Base-by-base conservation (phyloP, 2,329 filamentous ascomycete species). In the Penicillium verrucosum region DNA sequence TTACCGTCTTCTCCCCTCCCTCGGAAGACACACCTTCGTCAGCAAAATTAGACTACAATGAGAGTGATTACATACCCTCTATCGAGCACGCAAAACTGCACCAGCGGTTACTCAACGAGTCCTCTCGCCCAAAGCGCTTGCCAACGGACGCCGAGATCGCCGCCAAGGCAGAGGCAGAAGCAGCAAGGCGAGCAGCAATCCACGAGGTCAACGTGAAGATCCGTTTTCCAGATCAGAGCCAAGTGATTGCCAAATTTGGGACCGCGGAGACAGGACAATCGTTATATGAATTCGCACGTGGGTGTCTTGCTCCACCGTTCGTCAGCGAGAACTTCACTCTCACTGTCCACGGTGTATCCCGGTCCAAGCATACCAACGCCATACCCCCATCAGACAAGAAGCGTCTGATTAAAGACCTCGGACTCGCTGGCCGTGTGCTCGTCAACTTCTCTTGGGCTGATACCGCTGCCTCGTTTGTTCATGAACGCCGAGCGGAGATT, bases 151-250 rank as follows among this genome's bases (percentile, higher is more conserved):
- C 84, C 34, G 93, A 97, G 70, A 79, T 95, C 11, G 87, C 86
- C 36, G 86, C 87, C 25, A 85, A 86, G 62, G 86, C 85, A 34
- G 80, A 83, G 5, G 86, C 84, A 23, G 85, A 87, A 51, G 82
- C 84, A 45, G 85, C 86, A 30, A 87, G 81, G 60, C 77, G 92
- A 1, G 82, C 86, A 5, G 81, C 83, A 5, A 81, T 92, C 58
- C 85, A 83, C 49, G 83, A 84, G 32, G 83, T 96, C 32, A 82
- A 85, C 29, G 81, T 97, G 61, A 91, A 89, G 62, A 83, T 97
- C 47, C 88, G 92, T 27, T 92, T 97, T 65, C 93, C 93, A 0
- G 92, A 97, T 70, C 89, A 92, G 65, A 89, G 86, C 56, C 86
- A 87, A 51, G 85, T 92, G 32, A 85, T 91, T 50, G 87, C 87